Conservation (phyloP, 805 yeast species). For the Ogataea methanolica region DNA sequence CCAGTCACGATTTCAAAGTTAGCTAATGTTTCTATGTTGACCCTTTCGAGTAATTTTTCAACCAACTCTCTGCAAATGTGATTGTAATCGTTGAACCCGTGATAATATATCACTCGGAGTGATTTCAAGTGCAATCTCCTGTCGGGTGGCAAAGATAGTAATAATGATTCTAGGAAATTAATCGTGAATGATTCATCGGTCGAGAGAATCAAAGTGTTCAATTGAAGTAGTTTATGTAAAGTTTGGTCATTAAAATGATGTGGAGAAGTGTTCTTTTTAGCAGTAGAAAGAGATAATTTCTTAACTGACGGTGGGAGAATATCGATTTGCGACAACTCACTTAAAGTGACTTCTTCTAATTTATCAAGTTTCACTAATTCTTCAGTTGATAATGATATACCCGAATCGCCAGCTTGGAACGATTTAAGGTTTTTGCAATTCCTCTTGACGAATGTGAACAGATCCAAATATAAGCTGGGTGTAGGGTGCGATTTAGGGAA, state of each 20-base stretch:
- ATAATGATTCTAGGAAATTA: constrained; percentile 29
- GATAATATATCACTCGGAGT: constrained; percentile 40
- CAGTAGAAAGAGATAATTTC: constrained; percentile 13
- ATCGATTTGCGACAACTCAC: constrained; percentile 15
- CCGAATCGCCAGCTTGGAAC: constrained; percentile 9
- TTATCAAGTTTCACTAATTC: constrained; percentile 4
- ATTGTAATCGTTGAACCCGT: constrained; percentile 40
- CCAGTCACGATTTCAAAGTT: constrained; percentile 51
- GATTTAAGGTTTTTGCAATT: constrained; percentile 8
- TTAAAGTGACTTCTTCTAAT: constrained; percentile 12
- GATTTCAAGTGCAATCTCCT: constrained; percentile 23
- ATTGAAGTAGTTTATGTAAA: neutral
- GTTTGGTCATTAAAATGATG: constrained; percentile 1
- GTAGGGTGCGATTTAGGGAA: constrained; percentile 1
- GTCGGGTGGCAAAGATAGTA: constrained; percentile 11
- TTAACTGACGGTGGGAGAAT: constrained; percentile 16
- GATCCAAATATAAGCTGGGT: constrained; percentile 14
- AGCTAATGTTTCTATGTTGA: constrained; percentile 28
- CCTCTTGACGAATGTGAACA: constrained; percentile 19
- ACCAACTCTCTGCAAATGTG: constrained; percentile 29
- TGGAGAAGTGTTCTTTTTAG: constrained; percentile 4
- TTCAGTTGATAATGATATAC: constrained; percentile 1
- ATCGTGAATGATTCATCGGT: constrained; percentile 24
- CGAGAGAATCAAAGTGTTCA: constrained; percentile 9
- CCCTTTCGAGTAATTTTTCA: constrained; percentile 24